phyloP scores from a whole-genome alignment of 208 protist species.

The Borovskyia barvae region DNA sequence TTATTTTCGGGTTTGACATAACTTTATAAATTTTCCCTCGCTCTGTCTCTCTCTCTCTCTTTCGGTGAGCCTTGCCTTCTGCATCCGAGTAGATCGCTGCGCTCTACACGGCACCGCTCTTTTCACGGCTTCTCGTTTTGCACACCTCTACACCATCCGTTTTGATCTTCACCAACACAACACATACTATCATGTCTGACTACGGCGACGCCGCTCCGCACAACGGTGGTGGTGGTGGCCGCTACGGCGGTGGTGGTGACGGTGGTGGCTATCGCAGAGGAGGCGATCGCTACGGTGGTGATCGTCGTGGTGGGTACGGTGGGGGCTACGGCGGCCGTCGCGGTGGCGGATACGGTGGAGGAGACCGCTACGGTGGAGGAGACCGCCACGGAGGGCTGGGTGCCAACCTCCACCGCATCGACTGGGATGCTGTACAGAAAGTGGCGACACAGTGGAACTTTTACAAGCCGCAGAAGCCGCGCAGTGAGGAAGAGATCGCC shows the following conservation, averaged over 20 bases:
- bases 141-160: neutral
- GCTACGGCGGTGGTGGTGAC: neutral
- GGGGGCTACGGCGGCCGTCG: conserved; percentile 5
- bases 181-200: conserved; percentile 18
- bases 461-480: conserved; percentile 76
- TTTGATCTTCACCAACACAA: neutral
- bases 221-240: neutral
- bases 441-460: conserved; percentile 81
- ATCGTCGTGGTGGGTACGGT: conserved; percentile 9
- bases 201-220: conserved; percentile 8
- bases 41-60: no score
- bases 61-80: neutral
- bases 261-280: conserved; percentile 14
- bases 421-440: conserved; percentile 70
- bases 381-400: conserved; percentile 49
- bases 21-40: neutral
- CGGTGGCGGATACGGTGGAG: conserved; percentile 5
- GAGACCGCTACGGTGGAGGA: conserved; percentile 4
- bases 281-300: conserved; percentile 13
- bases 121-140: neutral
- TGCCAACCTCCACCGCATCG: conserved; percentile 60
- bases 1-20: neutral
- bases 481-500: conserved; percentile 71
- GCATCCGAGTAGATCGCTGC: neutral
- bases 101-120: neutral